These are phyloP conservation scores for Talaromyces piceae DNA, from an alignment of 2,329 filamentous ascomycete species.

Conservation along the genomic window DNA sequence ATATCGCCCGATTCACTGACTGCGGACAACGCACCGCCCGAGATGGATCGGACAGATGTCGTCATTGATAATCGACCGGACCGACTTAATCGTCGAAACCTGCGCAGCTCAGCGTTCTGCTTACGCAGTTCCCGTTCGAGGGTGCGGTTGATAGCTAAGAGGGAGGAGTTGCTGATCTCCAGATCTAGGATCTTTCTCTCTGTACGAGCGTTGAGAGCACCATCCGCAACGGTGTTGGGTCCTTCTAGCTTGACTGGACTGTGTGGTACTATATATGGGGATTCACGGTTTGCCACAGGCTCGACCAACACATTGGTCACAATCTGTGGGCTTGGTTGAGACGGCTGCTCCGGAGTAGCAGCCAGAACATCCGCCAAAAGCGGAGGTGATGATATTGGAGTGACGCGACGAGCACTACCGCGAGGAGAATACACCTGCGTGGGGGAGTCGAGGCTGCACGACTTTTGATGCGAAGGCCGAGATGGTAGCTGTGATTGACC, in stretches of 20 bases:
- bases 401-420: slow-evolving; percentile 22
- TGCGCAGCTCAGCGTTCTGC: slow-evolving; percentile 78
- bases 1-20: slow-evolving; percentile 37
- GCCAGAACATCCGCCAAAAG: slow-evolving; percentile 14
- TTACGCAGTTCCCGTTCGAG: slow-evolving; percentile 86
- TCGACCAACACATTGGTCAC: slow-evolving; percentile 27
- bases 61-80: slow-evolving; percentile 64
- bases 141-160: slow-evolving; percentile 90
- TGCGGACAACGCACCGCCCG: slow-evolving; percentile 38
- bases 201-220: slow-evolving; percentile 79
- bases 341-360: slow-evolving; percentile 20
- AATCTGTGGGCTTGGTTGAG: slow-evolving; percentile 21
- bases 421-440: slow-evolving; percentile 12
- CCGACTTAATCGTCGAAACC: slow-evolving; percentile 78
- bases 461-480: slow-evolving; percentile 18
- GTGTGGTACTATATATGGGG: slow-evolving; percentile 52
- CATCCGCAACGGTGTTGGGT: slow-evolving; percentile 54
- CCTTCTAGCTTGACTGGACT: slow-evolving; percentile 39
- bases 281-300: slow-evolving; percentile 30
- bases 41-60: slow-evolving; percentile 40
- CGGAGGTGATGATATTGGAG: slow-evolving; percentile 24
- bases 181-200: slow-evolving; percentile 94
- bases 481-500: slow-evolving; percentile 8
- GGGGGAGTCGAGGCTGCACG: slow-evolving; percentile 27
- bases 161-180: slow-evolving; percentile 91